Base-by-base conservation (phyloP, 2,329 filamentous ascomycete species). In the Phialophora macrospora region DNA sequence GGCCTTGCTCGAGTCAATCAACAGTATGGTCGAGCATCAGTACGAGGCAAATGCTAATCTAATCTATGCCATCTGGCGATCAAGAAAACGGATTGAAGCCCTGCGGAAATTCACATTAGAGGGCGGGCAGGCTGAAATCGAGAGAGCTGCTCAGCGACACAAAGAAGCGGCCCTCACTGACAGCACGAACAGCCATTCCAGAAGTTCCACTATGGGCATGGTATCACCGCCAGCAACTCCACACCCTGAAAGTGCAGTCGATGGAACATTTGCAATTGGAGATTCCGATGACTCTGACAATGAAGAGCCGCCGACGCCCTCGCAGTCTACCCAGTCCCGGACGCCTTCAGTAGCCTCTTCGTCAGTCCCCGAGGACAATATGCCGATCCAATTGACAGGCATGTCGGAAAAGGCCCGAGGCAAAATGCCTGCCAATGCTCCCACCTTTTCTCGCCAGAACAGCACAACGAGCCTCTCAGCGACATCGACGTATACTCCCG, bases 381-480 rank as follows among this genome's bases (percentile, higher is more conserved):
- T 96, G 9, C 93, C 92, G 14, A 84, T 88, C 22, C 93, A 97
- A 75, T 77, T 96, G 32, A 87, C 92, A 64, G 93, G 93, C 62
- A 97, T 98, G 91, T 97, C 94, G 22, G 95, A 98, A 78, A 99
- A 98, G 77, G 95, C 95, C 17, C 85, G 95, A 57, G 95, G 95
- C 7, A 99, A 99, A 78, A 92, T 96, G 88, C 95, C 94, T 30
- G 92, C 91, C 12, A 90, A 91, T 1, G 84, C 89, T 57, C 85
- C 87, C n/a, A 86, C 86, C 1, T 97, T 97, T 76, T 97, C 93
- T 0, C 85, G 94, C 20, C 93, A 97, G 74, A 97, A 95, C 74
- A 96, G 93, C 77, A 91, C 89, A 30, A 91, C 91, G 1, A 97
- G 92, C 73, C 82, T 97, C 41, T 86, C 83, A 64, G 88, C 87